Conservation (phyloP, 2,329 filamentous ascomycete genomes). For the Arthrinium phaeospermum region DNA sequence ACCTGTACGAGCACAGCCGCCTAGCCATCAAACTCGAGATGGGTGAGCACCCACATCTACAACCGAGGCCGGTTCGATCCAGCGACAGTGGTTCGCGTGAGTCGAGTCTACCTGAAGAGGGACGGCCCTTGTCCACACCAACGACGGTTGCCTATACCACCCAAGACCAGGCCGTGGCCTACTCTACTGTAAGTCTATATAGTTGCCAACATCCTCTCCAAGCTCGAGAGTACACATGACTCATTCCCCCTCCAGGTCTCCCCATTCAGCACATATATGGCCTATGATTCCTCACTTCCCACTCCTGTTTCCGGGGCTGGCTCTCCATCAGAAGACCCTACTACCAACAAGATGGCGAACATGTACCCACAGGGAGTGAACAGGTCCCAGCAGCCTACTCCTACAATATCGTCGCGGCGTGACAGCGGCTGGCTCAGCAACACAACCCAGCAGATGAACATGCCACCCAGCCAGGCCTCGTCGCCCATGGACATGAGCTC, state of each 20-base stretch:
- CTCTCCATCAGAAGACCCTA: slow-evolving; percentile 52
- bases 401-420: slow-evolving; percentile 51
- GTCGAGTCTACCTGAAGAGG: slow-evolving; percentile 29
- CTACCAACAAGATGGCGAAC: slow-evolving; percentile 44
- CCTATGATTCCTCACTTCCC: slow-evolving; percentile 37
- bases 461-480: slow-evolving; percentile 47
- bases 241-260: slow-evolving; percentile 34
- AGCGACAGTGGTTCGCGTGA: slow-evolving; percentile 31
- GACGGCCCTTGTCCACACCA: slow-evolving; percentile 30
- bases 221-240: neutral
- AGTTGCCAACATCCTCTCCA: neutral
- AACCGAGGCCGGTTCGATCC: slow-evolving; percentile 31
- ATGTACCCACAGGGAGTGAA: slow-evolving; percentile 46
- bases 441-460: slow-evolving; percentile 47
- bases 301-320: slow-evolving; percentile 57
- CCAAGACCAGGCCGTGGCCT: slow-evolving; percentile 35
- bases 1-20: neutral
- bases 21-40: slow-evolving; percentile 25
- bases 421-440: slow-evolving; percentile 47
- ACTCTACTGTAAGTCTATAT: slow-evolving; percentile 35
- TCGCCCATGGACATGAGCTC: slow-evolving; percentile 51
- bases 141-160: slow-evolving; percentile 33
- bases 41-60: slow-evolving; percentile 34
- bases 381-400: slow-evolving; percentile 52
- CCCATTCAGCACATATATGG: slow-evolving; percentile 36